Conservation (phyloP, 2,329 filamentous ascomycete species). For the Polytolypa hystricis region DNA sequence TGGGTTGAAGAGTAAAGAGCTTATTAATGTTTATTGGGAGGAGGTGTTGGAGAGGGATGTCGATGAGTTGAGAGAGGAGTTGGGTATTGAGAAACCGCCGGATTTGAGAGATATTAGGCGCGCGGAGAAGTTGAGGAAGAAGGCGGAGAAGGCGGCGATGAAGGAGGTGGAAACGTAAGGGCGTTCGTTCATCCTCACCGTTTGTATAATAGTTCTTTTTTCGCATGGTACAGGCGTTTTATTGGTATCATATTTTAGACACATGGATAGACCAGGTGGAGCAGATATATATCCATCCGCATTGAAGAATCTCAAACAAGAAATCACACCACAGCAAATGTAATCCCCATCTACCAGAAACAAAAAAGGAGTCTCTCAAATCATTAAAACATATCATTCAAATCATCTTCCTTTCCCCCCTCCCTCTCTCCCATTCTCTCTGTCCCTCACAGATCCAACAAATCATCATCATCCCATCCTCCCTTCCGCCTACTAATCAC, state of each 20-base stretch:
- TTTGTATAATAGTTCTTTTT: too few species aligned
- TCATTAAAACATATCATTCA: not conserved
- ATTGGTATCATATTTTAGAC: too few species aligned
- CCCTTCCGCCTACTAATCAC: conserved; percentile 74
- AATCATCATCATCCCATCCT: conserved; percentile 67
- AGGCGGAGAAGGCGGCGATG: conserved; percentile 44
- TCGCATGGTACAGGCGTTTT: too few species aligned
- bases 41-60: conserved; percentile 81
- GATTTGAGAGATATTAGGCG: conserved; percentile 71
- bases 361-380: not conserved
- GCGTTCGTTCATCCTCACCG: too few species aligned
- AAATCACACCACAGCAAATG: too few species aligned
- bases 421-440: not conserved
- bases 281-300: too few species aligned
- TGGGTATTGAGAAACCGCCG: conserved; percentile 80
- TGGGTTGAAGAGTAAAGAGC: conserved; percentile 61
- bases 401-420: too few species aligned
- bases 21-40: conserved; percentile 98
- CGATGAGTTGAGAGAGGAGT: conserved; percentile 56
- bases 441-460: conserved; percentile 29
- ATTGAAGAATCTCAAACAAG: too few species aligned
- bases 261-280: too few species aligned
- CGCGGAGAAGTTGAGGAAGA: conserved; percentile 57
- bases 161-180: conserved; percentile 3
- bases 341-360: too few species aligned